Percentiles rank a stretch among this genome's conserved stretches.
phyloP scores from a whole-genome alignment of 306 rosid genomes.

The Cercis canadensis region DNA sequence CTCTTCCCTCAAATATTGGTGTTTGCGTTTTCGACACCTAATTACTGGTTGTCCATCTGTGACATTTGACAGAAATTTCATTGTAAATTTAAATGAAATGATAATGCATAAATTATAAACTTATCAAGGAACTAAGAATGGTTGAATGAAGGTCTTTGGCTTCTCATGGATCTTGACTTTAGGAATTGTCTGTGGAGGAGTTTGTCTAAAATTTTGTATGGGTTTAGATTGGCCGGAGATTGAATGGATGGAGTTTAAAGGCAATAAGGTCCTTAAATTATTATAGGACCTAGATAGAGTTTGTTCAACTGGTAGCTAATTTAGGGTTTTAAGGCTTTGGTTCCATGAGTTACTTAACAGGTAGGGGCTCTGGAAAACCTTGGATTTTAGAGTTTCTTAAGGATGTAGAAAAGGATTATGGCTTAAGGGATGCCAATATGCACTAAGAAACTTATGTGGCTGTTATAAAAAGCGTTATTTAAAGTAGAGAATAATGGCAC shows the following conservation, averaged over 20 bases:
- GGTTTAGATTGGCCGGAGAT: constrained; percentile 8
- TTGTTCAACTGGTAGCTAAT: constrained; percentile 20
- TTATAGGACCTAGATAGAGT: too few relatives aligned
- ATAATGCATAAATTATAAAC: not conserved
- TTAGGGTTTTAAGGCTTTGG: constrained; percentile 16
- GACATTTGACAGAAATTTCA: constrained; percentile 17
- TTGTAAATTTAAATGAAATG: not conserved
- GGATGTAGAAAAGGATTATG: too few relatives aligned
- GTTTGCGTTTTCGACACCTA: not conserved
- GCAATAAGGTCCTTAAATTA: constrained; percentile 3
- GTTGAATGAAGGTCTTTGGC: not conserved
- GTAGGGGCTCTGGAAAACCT: not conserved
- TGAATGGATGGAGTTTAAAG: constrained; percentile 11
- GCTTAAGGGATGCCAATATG: not conserved
- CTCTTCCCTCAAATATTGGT: constrained; percentile 7
- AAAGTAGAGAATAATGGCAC: constrained; percentile 18
- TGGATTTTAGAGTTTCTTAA: constrained; percentile 4
- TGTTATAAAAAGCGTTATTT: not conserved
- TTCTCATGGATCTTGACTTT: constrained; percentile 1
- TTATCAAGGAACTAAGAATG: constrained; percentile 5
- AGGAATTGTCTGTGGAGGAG: not conserved
- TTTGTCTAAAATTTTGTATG: not conserved
- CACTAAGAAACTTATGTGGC: constrained; percentile 15
- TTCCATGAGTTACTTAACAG: constrained; percentile 10
- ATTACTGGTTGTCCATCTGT: not conserved